Conservation (phyloP, 768 basidiomycete species). For the Agrocybe pediades region DNA sequence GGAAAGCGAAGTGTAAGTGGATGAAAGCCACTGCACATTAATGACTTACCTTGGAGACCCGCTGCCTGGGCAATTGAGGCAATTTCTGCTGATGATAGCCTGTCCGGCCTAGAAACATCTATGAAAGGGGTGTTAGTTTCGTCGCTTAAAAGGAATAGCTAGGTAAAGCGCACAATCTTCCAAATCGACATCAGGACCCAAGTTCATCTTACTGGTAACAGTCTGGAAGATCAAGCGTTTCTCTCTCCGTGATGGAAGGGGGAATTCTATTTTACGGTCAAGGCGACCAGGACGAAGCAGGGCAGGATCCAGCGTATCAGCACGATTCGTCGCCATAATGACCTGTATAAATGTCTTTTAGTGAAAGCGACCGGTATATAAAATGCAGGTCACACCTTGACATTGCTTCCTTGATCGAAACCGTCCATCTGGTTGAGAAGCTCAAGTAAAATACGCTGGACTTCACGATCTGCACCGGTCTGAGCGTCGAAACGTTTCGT, state of each 20-base stretch:
- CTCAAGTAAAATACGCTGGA: constrained; percentile 96
- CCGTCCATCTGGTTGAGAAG: constrained; percentile 99
- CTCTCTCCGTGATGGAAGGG: constrained; percentile 90
- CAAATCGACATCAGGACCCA: constrained; percentile 95
- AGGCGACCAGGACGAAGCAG: constrained; percentile 96
- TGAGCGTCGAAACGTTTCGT: constrained; percentile 99
- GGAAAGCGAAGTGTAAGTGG: neutral
- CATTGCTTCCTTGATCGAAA: constrained; percentile 98
- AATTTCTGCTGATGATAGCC: constrained; percentile 94
- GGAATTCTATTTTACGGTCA: constrained; percentile 99
- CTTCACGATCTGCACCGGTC: constrained; percentile 98
- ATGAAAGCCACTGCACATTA: neutral
- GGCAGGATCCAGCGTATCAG: constrained; percentile 97
- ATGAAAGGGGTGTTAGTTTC: constrained; percentile 10
- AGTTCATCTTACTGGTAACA: constrained; percentile 95
- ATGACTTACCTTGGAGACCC: constrained; percentile 83
- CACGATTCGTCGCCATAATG: constrained; percentile 99
- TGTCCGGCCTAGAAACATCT: constrained; percentile 98
- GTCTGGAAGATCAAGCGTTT: constrained; percentile 98
- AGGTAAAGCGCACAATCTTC: constrained; percentile 81
- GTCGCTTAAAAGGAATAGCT: neutral
- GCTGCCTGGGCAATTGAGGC: constrained; percentile 95
- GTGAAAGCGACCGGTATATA: neutral
- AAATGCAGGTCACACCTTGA: constrained; percentile 66
- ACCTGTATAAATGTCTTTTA: constrained; percentile 58